These are phyloP conservation scores for Suillus decipiens DNA, from an alignment of 768 basidiomycete species.

Conservation along the genomic window DNA sequence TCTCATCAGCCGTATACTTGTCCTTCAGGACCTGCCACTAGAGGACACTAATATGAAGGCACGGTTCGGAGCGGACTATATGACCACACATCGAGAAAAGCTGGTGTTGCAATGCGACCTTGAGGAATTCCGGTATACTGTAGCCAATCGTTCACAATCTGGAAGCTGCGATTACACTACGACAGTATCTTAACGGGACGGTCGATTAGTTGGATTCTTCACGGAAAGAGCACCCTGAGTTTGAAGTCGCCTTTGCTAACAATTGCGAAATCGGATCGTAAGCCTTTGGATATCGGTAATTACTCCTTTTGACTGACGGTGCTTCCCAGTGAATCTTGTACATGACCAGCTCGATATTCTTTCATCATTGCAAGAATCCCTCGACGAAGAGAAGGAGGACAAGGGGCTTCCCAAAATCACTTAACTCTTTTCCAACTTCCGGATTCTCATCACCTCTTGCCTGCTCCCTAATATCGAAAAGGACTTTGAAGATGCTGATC, in stretches of 20 bases:
- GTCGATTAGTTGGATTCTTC: slow-evolving; percentile 77
- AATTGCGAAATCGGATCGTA: slow-evolving; percentile 85
- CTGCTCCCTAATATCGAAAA: too few relatives aligned
- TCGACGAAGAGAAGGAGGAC: slow-evolving; percentile 80
- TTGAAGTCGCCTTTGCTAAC: slow-evolving; percentile 75
- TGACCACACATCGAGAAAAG: slow-evolving; percentile 81
- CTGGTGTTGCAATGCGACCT: slow-evolving; percentile 77
- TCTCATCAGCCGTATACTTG: slow-evolving; percentile 58
- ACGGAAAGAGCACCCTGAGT: slow-evolving; percentile 65
- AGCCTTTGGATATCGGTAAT: slow-evolving; percentile 27
- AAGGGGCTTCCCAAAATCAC: too few relatives aligned
- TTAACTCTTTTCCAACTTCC: too few relatives aligned
- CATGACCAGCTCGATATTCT: slow-evolving; percentile 94
- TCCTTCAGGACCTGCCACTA: slow-evolving; percentile 81
- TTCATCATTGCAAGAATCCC: slow-evolving; percentile 79
- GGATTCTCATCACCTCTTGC: too few relatives aligned
- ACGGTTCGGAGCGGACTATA: slow-evolving; percentile 86
- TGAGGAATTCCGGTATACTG: slow-evolving; percentile 71
- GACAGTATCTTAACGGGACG: slow-evolving; percentile 85
- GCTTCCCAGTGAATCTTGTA: slow-evolving; percentile 73
- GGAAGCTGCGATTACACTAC: slow-evolving; percentile 85
- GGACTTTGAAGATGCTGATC: too few relatives aligned
- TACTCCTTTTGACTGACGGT: slow-evolving; percentile 13
- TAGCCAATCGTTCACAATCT: slow-evolving; percentile 44
- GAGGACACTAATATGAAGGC: slow-evolving; percentile 92